Base-by-base conservation (phyloP, 148 eudicot species). In the Polygonum aviculare region DNA sequence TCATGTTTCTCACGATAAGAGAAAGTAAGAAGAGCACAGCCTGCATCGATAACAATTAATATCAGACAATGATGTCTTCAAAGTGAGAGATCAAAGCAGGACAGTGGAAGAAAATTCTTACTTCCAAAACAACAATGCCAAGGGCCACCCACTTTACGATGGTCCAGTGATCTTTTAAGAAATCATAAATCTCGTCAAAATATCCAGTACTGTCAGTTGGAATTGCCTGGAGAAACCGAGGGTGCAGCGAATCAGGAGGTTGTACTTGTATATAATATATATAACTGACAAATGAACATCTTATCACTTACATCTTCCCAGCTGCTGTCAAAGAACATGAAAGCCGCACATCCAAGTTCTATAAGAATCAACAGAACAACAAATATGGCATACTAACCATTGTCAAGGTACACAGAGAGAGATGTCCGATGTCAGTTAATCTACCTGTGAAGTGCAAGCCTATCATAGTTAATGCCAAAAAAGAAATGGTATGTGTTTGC, bases 51-150 rank as follows among this genome's bases (percentile, higher is more conserved):
- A 12, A 59, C 51, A 21, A 26, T 12, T 59, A 26, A 44, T 71
- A 14, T 71, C 33, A 71, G 33, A 71, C 44, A 57, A 7, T 11
- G 47, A 59, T 26, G 9, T 45, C 65, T n/a, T 2, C 8, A 38
- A 31, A 60, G 2, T 22, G 21, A 7, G 22, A 15, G n/a, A 35
- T 19, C 7, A 36, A 51, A 38, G 54, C 31, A 51, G 77, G 44
- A 73, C 8, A 48, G 63, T 7, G 9, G n/a, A 21, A 35, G 21
- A 21, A 38, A 52, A 18, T 19, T 44, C 76, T 83, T 74, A 92
- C 98, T 97, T 94, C 87, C 16, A 94, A 85, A 65, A 90, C 84
- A 89, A 94, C 97, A 84, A 82, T 80, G 41, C 97, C 98, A 81
- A 94, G 93, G 82, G 91, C 89, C 81, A 90, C 90, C 98, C 97